Percentiles rank a stretch among this genome's conserved stretches.
Conservation (phyloP, 2,329 filamentous ascomycete genomes). For the Neofusicoccum ribis region DNA sequence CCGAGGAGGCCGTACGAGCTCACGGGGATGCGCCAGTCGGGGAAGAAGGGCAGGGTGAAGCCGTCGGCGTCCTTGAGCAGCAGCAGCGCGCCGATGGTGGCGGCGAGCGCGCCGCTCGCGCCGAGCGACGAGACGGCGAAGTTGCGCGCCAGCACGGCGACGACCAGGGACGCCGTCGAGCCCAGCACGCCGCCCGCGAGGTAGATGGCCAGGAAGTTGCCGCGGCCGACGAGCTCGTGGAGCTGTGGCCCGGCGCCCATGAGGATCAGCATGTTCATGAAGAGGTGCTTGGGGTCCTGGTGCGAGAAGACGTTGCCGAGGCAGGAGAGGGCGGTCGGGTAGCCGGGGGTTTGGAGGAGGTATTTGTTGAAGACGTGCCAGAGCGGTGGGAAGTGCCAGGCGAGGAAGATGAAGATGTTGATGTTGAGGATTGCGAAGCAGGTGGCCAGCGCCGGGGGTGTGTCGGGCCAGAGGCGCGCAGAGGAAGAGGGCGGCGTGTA, state of each 20-base stretch:
- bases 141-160: slow-evolving; percentile 32
- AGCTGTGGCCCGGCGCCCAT: slow-evolving; percentile 62
- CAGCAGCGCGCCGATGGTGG: slow-evolving; percentile 32
- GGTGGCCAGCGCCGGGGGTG: slow-evolving; percentile 43
- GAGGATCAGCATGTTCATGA: slow-evolving; percentile 65
- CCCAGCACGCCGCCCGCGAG: slow-evolving; percentile 35
- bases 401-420: slow-evolving; percentile 58
- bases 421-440: slow-evolving; percentile 61
- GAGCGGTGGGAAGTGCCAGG: slow-evolving; percentile 64
- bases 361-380: slow-evolving; percentile 69
- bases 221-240: slow-evolving; percentile 38
- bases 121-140: slow-evolving; percentile 33
- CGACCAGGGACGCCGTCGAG: slow-evolving; percentile 27
- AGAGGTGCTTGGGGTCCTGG: slow-evolving; percentile 60
- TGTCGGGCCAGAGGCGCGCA: slow-evolving; percentile 36
- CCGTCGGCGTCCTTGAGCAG: slow-evolving; percentile 34
- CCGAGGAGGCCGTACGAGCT: slow-evolving; percentile 33
- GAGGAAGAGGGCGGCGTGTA: slow-evolving; percentile 33
- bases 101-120: slow-evolving; percentile 37
- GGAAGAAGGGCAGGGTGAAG: slow-evolving; percentile 31
- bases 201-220: slow-evolving; percentile 37
- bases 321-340: slow-evolving; percentile 62
- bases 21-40: slow-evolving; percentile 25
- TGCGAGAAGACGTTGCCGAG: slow-evolving; percentile 71
- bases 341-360: slow-evolving; percentile 65